phyloP scores from a whole-genome alignment of 108 stramenopile genomes.

The Cylindrotheca closterium region DNA sequence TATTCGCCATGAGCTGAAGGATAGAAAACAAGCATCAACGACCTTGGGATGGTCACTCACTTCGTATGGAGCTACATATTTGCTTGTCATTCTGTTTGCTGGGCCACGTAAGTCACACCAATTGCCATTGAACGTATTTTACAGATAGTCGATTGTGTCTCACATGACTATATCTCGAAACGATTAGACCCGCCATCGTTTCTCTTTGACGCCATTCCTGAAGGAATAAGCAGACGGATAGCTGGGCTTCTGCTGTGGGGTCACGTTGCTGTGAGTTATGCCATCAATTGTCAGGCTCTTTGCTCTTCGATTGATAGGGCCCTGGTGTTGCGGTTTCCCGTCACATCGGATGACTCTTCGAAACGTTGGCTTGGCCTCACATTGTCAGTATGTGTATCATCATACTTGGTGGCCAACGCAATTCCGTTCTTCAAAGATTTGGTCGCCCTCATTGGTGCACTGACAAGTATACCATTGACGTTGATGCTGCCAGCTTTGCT shows the following conservation, averaged over 20 bases:
- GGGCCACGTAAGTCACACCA: slow-evolving; percentile 32
- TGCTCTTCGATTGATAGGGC: slow-evolving; percentile 51
- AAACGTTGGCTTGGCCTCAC: slow-evolving; percentile 49
- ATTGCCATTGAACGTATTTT: background rate
- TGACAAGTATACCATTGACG: slow-evolving; percentile 52
- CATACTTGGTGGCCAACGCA: slow-evolving; percentile 60
- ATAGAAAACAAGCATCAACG: slow-evolving; percentile 48
- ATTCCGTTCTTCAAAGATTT: slow-evolving; percentile 76
- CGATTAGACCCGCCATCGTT: slow-evolving; percentile 54
- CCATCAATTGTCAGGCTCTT: slow-evolving; percentile 68
- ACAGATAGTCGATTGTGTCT: background rate
- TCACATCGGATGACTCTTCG: slow-evolving; percentile 7
- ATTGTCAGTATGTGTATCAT: slow-evolving; percentile 33
- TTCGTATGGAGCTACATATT: slow-evolving; percentile 45
- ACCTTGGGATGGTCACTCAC: slow-evolving; percentile 31
- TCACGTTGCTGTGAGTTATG: slow-evolving; percentile 73
- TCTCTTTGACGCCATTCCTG: slow-evolving; percentile 63
- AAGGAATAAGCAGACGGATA: slow-evolving; percentile 37
- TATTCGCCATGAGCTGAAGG: slow-evolving; percentile 53
- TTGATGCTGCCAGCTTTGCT: slow-evolving; percentile 56
- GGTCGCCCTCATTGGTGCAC: slow-evolving; percentile 58
- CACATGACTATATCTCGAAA: background rate
- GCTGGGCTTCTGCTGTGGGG: slow-evolving; percentile 61
- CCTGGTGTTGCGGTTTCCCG: background rate
- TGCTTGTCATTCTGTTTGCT: slow-evolving; percentile 45